Percentiles rank a stretch among this genome's conserved stretches.
phyloP scores from a whole-genome alignment of 495 filamentous ascomycete species.

The Schizothecium vesticola region DNA sequence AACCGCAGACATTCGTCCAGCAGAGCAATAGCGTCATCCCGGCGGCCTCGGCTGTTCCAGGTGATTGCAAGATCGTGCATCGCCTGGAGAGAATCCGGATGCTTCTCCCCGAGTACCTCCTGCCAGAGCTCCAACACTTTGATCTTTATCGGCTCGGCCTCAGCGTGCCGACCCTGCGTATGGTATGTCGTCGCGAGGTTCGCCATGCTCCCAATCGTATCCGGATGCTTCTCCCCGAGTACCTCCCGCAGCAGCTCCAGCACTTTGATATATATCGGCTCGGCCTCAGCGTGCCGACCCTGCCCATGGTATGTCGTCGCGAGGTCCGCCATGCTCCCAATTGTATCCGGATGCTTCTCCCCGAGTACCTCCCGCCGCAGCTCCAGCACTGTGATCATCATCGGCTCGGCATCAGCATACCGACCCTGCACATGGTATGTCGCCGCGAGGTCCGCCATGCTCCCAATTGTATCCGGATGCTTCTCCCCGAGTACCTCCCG shows the following conservation, averaged over 20 bases:
- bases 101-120: no score
- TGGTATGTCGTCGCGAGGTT: no score
- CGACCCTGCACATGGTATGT: slow-evolving; percentile 1
- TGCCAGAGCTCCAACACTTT: no score
- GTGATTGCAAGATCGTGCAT: no score
- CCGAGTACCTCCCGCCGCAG: background rate
- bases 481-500: no score
- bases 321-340: background rate
- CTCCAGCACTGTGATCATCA: background rate
- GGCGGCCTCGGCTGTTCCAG: no score
- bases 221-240: slow-evolving; percentile 2
- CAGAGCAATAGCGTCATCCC: no score
- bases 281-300: background rate
- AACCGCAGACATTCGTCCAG: no score
- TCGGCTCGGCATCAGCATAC: background rate
- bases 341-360: background rate
- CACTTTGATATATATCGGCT: background rate
- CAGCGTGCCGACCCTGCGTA: no score
- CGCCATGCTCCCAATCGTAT: slow-evolving; percentile 5
- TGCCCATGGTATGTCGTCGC: slow-evolving; percentile 2
- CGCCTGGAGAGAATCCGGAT: no score
- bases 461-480: background rate
- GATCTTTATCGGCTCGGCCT: no score
- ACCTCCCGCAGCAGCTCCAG: background rate
- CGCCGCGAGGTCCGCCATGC: no score